These are phyloP conservation scores for Russula olivacea DNA, from an alignment of 768 basidiomycete genomes.

Conservation along the genomic window DNA sequence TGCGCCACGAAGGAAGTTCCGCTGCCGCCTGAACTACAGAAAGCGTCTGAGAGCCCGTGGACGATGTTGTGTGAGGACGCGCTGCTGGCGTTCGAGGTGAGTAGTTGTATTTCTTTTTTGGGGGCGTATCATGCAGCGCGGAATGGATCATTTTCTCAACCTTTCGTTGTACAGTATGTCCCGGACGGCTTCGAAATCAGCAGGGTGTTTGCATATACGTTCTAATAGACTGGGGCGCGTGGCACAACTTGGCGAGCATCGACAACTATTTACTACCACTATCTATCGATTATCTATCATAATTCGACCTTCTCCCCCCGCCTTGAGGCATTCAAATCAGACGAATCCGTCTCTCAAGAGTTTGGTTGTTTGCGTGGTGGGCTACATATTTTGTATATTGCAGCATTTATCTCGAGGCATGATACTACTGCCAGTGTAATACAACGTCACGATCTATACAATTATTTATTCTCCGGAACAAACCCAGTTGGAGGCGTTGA, in stretches of 20 bases:
- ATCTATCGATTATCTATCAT: background rate
- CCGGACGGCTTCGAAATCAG: constrained; percentile 16
- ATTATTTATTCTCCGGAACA: background rate
- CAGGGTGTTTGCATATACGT: constrained; percentile 17
- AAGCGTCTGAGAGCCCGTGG: constrained; percentile 9
- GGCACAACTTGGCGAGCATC: background rate
- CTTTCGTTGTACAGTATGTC: constrained; percentile 1
- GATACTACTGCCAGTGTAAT: background rate
- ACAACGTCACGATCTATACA: background rate
- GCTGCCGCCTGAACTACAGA: constrained; percentile 4
- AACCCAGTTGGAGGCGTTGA: too few relatives aligned
- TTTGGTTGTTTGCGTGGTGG: background rate
- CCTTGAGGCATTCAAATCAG: background rate
- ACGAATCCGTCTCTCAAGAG: background rate
- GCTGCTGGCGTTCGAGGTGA: constrained; percentile 20
- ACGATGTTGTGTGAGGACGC: constrained; percentile 20
- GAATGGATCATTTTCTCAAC: background rate
- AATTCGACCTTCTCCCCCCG: background rate
- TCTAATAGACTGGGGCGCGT: background rate
- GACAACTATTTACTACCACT: background rate
- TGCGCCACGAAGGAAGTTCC: constrained; percentile 15
- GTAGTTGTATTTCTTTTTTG: background rate
- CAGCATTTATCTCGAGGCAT: background rate
- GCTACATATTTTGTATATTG: background rate
- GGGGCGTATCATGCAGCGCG: too few relatives aligned